A percentile compares a stretch with the other conserved stretches of the same genome.
Evolutionary conservation across 208 protist genomes (phyloP).

Genomic region (Crithidia mellificae): DNA sequence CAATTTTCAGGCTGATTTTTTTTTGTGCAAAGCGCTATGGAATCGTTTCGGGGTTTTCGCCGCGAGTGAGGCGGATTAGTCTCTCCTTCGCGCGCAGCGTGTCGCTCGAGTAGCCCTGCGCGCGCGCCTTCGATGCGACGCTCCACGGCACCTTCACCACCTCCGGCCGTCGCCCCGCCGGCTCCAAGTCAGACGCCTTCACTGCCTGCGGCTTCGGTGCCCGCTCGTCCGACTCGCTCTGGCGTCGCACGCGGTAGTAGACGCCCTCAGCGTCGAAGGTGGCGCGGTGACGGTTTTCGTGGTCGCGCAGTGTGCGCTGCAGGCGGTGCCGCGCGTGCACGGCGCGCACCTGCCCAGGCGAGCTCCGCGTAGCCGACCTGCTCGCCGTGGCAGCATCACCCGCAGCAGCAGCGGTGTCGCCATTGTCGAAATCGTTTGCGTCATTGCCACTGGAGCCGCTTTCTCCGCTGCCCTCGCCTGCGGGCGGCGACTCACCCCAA

Average conservation of each 20-base stretch:
- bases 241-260: constrained; percentile 79
- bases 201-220: constrained; percentile 62
- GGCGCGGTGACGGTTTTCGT: constrained; percentile 75
- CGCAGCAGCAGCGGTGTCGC: too few relatives aligned
- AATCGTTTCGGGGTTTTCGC: constrained; percentile 84
- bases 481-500: not conserved
- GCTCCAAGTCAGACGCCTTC: constrained; percentile 58
- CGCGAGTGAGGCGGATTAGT: constrained; percentile 80
- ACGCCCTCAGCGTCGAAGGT: constrained; percentile 89
- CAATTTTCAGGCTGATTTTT: too few relatives aligned
- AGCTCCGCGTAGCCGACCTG: not conserved
- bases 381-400: not conserved
- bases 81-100: constrained; percentile 83
- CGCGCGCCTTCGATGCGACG: constrained; percentile 66
- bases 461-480: not conserved
- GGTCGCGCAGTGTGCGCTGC: constrained; percentile 62
- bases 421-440: not conserved
- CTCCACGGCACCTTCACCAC: constrained; percentile 89
- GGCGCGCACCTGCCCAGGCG: constrained; percentile 3
- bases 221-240: constrained; percentile 53
- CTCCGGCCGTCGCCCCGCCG: constrained; percentile 24
- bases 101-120: constrained; percentile 69
- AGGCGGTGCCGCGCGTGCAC: constrained; percentile 65
- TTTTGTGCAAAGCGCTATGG: constrained; percentile 43
- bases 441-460: not conserved